Evolutionary conservation across 257 asterid genomes (phyloP), one percentile per base, ranked within the genome.

Genomic region (Lithospermum erythrorhizon): DNA sequence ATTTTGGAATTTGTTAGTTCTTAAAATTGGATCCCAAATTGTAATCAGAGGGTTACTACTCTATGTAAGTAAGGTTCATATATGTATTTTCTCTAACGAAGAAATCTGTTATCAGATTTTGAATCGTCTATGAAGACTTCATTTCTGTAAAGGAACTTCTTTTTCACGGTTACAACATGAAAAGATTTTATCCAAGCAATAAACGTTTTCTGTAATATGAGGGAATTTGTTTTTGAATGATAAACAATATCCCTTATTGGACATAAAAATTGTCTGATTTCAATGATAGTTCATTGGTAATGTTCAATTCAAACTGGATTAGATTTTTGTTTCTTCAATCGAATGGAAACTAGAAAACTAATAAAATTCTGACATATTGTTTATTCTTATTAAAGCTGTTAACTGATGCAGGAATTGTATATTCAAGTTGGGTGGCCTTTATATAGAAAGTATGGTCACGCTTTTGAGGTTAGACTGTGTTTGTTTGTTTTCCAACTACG

Each of bases 351-450:
- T 41, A 18, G 13, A 35, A 41, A 41, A 41, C 49, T 41, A 41
- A 3, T 14, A 3, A 41, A 15, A 6, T 56, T 30, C 17, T 14
- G 0, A 35, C 58, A 57, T 18, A 18, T 9, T 6, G 57, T 45
- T 18, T 55, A 59, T 4, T 29, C 29, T 63, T 68, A 69, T 57
- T 65, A 71, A 71, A 63, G 18, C 32, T 23, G 57, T 48, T 65
- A 61, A 5, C 61, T 55, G 72, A 22, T 81, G 62, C 81, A 91
- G 98, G 95, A 91, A 70, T 81, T 88, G 55, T 91, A 91, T 62
- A 57, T 91, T 70, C 96, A 88, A 55, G 87, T 88, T 30, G 94
- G 98, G 61, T 84, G 95, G 98, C 98, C 98, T 53, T 74, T 91
- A 65, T 88, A 91, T 83, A 78, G 75, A 79, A 91, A 83, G 76